Base-by-base conservation (phyloP, 345 rosid species). In the Hibiscus tridactylites region DNA sequence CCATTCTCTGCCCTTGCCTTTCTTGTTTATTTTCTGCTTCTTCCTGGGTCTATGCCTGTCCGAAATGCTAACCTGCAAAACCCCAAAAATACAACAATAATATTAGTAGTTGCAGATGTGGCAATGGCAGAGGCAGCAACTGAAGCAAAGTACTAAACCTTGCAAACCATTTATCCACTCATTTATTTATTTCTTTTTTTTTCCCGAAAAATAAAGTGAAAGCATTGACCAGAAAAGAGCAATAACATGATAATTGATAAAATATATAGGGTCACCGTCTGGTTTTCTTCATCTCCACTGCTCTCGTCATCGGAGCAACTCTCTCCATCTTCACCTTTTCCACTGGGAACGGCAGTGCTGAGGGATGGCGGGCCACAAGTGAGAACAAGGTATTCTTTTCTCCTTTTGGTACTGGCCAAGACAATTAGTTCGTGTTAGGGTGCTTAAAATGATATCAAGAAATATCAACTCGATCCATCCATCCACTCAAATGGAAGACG, bases 321-420 rank as follows among this genome's bases (percentile, higher is more conserved):
- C 52, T 84, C 95, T 62, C 79, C 89, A 73, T 21, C 24, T 21
- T 21, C 24, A 21, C 24, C 24, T 21, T 21, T 21, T 21, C 24
- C 24, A 21, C 24, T 21, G 24, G 24, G 24, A 21, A 21, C 1
- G 24, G 24, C 24, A 21, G 24, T 21, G 24, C 24, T 21, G 24
- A 21, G 24, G 24, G 24, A 21, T 21, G 24, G 24, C 24, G 24
- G 24, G 24, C 24, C 24, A 21, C 96, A 94, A 12, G 91, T 83
- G 72, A 94, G 95, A 65, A 91, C 96, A 46, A 90, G 84, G 79
- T 81, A 91, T 77, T 91, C 97, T 81, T 94, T 94, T 82, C 90
- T 85, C 59, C 76, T 90, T 85, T 90, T 94, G 37, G 95, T 71
- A 80, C 98, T 91, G 88, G 68, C 35, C 17, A 9, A 67, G 12